Evolutionary conservation across 306 rosid genomes (phyloP).

Genomic region (Lagenaria siceraria): DNA sequence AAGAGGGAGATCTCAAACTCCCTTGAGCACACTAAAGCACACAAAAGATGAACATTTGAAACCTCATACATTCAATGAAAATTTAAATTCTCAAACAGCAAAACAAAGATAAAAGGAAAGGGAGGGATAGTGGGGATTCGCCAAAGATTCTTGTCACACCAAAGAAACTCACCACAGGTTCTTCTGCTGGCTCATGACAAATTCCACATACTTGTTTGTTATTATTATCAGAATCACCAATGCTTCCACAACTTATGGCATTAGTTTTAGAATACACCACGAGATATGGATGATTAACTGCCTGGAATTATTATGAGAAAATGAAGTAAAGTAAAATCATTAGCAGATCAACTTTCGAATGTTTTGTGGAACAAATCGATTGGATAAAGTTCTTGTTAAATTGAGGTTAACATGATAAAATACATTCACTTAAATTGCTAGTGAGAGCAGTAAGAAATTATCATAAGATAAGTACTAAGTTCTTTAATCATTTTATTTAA

Average conservation of each 20-base stretch:
- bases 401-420: neutral
- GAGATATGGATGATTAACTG: conserved; percentile 87
- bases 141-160: conserved; percentile 12
- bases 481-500: neutral
- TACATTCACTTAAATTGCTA: neutral
- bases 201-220: conserved; percentile 54
- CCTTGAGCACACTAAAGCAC: neutral
- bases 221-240: conserved; percentile 12
- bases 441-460: neutral
- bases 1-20: too few species aligned
- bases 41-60: neutral
- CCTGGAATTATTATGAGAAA: conserved; percentile 21
- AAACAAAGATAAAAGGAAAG: neutral
- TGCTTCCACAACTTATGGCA: conserved; percentile 25
- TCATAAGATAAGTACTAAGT: neutral
- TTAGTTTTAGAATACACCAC: conserved; percentile 71
- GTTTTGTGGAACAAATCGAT: neutral
- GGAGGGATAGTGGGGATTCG: conserved; percentile 3
- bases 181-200: conserved; percentile 67
- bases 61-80: neutral
- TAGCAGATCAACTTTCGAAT: neutral
- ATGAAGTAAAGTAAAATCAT: neutral
- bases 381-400: neutral
- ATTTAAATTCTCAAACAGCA: neutral
- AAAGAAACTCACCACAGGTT: conserved; percentile 43